Evolutionary conservation across 2,329 filamentous ascomycete genomes (phyloP), one percentile per base, ranked within the genome.

Genomic region (Ceratocystis destructans): DNA sequence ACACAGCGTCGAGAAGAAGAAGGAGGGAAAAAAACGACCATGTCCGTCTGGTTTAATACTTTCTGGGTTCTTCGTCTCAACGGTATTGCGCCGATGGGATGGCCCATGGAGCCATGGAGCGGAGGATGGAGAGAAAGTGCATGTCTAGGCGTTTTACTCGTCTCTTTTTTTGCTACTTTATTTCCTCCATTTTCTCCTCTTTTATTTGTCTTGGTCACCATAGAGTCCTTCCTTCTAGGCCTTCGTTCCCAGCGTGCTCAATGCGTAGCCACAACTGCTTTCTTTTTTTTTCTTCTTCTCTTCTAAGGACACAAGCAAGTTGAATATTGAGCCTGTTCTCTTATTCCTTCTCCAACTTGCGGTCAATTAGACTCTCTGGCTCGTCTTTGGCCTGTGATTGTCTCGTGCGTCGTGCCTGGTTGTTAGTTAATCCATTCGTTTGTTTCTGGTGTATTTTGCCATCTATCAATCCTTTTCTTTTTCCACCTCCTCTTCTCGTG

Each of bases 101-200:
- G 53, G 53, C 10, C 20, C 46, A 50, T 50, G 46, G 46, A 53
- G 53, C 53, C 48, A 53, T 53, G 48, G 48, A 53, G 53, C 53
- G 53, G 53, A 57, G 53, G 53, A 57, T 57, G 53, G 10, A 57
- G 53, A 33, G 53, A n/a, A 57, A 57, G 53, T 25, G 53, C 31
- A 17, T 22, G 53, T 33, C 53, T 33, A 57, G 53, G 53, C 53
- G 7, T 55, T 12, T 57, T 33, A 17, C n/a, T 22, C 5, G 28
- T 57, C n/a, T 57, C 28, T 31, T 22, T 57, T 33, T n/a, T 33
- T 57, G 3, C 15, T 57, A n/a, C 2, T 33, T 33, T 57, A 57
- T 57, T 57, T 31, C 7, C 53, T 57, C 53, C 28, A 25, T 53
- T 57, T 31, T 57, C 22, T 57, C 53, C 53, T 57, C 25, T 31